These are phyloP conservation scores for Penicillium capsulatum DNA, from an alignment of 2,329 filamentous ascomycete genomes.

Conservation along the genomic window DNA sequence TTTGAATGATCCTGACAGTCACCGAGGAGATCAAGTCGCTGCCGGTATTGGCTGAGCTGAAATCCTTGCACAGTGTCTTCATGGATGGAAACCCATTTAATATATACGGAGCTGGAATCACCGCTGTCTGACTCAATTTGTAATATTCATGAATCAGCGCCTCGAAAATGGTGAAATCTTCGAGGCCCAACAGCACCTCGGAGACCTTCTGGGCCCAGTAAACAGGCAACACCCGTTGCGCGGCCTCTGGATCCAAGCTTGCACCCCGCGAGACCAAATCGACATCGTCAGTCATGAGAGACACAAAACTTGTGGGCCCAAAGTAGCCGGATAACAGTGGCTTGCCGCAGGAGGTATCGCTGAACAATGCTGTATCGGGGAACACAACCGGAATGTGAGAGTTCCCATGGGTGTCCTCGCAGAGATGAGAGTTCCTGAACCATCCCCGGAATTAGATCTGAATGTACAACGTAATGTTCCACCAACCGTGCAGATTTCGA, in stretches of 20 bases:
- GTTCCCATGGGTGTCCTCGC: slow-evolving; percentile 3
- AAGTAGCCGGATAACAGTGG: slow-evolving; percentile 28
- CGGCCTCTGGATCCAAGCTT: slow-evolving; percentile 8
- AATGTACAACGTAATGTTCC: neutral
- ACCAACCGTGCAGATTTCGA: slow-evolving; percentile 6
- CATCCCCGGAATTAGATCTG: neutral
- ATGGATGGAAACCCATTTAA: slow-evolving; percentile 30
- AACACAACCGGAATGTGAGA: neutral
- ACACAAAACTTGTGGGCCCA: slow-evolving; percentile 35
- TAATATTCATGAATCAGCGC: slow-evolving; percentile 22
- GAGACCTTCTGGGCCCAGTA: slow-evolving; percentile 21
- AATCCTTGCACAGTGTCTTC: slow-evolving; percentile 13
- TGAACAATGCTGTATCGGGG: slow-evolving; percentile 1
- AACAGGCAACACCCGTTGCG: slow-evolving; percentile 15
- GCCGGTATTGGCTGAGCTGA: slow-evolving; percentile 5
- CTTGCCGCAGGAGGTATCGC: slow-evolving; percentile 6
- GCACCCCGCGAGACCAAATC: slow-evolving; percentile 16
- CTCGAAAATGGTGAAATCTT: slow-evolving; percentile 16
- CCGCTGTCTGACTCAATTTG: slow-evolving; percentile 28
- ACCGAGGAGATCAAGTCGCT: slow-evolving; percentile 10
- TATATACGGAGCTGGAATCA: slow-evolving; percentile 35
- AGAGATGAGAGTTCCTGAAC: slow-evolving; percentile 4
- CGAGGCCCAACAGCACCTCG: slow-evolving; percentile 15
- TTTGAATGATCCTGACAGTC: slow-evolving; percentile 23
- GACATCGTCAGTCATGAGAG: slow-evolving; percentile 22